phyloP scores from a whole-genome alignment of 2,329 filamentous ascomycete genomes.

The Pseudogymnoascus sp. region DNA sequence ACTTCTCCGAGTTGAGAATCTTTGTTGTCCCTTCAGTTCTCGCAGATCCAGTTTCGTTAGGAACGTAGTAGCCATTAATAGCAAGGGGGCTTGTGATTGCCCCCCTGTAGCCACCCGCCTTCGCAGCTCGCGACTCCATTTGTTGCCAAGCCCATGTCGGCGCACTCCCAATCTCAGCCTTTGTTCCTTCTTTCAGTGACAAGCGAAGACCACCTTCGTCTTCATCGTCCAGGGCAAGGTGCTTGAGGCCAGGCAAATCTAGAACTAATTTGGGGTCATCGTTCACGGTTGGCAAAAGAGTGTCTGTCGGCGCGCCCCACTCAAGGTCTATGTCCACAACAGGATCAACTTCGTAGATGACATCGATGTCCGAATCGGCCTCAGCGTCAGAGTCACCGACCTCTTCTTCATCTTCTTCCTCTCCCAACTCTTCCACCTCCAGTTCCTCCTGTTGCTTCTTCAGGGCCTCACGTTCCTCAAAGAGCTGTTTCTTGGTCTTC shows the following conservation, averaged over 20 bases:
- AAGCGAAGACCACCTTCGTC: slow-evolving; percentile 48
- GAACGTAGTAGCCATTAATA: slow-evolving; percentile 68
- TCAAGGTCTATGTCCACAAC: slow-evolving; percentile 38
- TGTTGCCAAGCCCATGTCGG: slow-evolving; percentile 63
- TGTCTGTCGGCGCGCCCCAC: slow-evolving; percentile 50
- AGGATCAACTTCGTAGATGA: slow-evolving; percentile 31
- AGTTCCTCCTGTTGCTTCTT: slow-evolving; percentile 2
- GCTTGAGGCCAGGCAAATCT: slow-evolving; percentile 64
- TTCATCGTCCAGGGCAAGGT: slow-evolving; percentile 60
- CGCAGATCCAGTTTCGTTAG: slow-evolving; percentile 76
- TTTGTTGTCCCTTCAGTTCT: slow-evolving; percentile 91
- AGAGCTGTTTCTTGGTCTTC: slow-evolving; percentile 70
- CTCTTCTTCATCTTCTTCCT: slow-evolving; percentile 19
- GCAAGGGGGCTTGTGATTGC: slow-evolving; percentile 30
- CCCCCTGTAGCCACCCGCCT: slow-evolving; percentile 47
- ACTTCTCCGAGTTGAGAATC: slow-evolving; percentile 95
- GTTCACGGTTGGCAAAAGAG: slow-evolving; percentile 55
- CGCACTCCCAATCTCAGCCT: slow-evolving; percentile 44
- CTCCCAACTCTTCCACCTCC: slow-evolving; percentile 17
- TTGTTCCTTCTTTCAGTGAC: slow-evolving; percentile 27
- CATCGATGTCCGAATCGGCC: slow-evolving; percentile 25
- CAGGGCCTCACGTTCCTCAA: slow-evolving; percentile 42
- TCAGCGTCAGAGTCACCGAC: slow-evolving; percentile 18
- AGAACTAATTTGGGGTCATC: slow-evolving; percentile 56
- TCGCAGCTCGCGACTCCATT: slow-evolving; percentile 63